phyloP scores from a whole-genome alignment of 83 land plant species.

The Thuja plicata region DNA sequence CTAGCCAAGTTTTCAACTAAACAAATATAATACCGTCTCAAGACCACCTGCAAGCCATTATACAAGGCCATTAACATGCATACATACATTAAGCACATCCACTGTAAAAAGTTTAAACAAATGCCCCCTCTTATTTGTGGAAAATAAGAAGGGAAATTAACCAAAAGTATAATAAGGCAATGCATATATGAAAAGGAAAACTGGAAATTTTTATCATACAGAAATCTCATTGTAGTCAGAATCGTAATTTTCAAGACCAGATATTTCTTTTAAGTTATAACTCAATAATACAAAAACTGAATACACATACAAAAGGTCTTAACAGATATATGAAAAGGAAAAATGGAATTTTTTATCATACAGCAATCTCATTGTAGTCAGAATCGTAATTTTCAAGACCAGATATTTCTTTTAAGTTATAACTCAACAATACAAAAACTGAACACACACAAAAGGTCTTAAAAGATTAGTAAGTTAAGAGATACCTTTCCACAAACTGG shows the following conservation, averaged over 20 bases:
- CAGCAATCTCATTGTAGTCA: neutral
- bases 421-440: neutral
- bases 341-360: neutral
- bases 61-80: neutral
- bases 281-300: neutral
- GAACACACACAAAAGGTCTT: neutral
- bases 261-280: neutral
- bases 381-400: neutral
- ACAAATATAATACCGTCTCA: neutral
- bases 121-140: neutral
- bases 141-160: neutral
- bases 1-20: neutral
- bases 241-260: neutral
- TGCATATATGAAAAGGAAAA: neutral
- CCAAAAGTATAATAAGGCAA: neutral
- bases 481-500: constrained; percentile 49
- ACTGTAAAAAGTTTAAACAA: neutral
- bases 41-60: neutral
- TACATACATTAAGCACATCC: neutral
- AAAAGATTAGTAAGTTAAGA: neutral
- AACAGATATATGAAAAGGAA: no score
- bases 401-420: neutral
- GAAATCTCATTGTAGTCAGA: neutral
- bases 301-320: neutral
- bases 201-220: neutral